Evolutionary conservation across 306 rosid species (phyloP).

Genomic region (Cicer arietinum): DNA sequence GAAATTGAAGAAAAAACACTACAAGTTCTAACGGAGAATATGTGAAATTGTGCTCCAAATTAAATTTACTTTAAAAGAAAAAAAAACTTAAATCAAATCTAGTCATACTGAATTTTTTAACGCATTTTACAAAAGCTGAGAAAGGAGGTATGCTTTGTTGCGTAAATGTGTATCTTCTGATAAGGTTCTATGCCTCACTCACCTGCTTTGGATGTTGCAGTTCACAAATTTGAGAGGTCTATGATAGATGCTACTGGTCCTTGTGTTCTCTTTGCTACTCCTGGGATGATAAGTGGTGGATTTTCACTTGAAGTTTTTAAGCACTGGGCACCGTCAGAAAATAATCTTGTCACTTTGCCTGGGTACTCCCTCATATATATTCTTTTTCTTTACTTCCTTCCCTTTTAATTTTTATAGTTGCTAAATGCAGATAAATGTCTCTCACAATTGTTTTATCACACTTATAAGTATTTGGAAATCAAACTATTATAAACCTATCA

Average conservation of each 20-base stretch:
- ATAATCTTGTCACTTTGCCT: conserved; percentile 77
- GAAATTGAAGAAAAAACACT: not conserved
- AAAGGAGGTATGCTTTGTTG: conserved; percentile 29
- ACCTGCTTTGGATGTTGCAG: conserved; percentile 61
- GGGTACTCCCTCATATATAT: conserved; percentile 59
- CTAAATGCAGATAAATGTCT: conserved; percentile 21
- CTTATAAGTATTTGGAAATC: conserved; percentile 12
- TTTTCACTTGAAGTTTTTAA: conserved; percentile 92
- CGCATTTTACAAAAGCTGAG: conserved; percentile 3
- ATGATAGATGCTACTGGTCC: conserved; percentile 89
- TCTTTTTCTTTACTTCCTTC: not conserved
- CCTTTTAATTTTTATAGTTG: conserved; percentile 9
- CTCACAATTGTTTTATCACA: not conserved
- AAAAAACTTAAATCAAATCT: conserved; percentile 3
- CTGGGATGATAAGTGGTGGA: conserved; percentile 93
- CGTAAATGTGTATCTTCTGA: conserved; percentile 17
- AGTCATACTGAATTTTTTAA: conserved; percentile 1
- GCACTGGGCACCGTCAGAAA: conserved; percentile 92
- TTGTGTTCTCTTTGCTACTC: conserved; percentile 98
- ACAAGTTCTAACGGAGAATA: conserved; percentile 14
- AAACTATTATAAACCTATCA: conserved; percentile 16
- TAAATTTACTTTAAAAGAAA: too few species aligned
- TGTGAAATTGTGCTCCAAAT: not conserved
- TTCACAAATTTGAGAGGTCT: conserved; percentile 78
- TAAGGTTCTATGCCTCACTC: conserved; percentile 35